These are phyloP conservation scores for Rhodocollybia butyracea DNA, from an alignment of 768 basidiomycete species.

Conservation along the genomic window DNA sequence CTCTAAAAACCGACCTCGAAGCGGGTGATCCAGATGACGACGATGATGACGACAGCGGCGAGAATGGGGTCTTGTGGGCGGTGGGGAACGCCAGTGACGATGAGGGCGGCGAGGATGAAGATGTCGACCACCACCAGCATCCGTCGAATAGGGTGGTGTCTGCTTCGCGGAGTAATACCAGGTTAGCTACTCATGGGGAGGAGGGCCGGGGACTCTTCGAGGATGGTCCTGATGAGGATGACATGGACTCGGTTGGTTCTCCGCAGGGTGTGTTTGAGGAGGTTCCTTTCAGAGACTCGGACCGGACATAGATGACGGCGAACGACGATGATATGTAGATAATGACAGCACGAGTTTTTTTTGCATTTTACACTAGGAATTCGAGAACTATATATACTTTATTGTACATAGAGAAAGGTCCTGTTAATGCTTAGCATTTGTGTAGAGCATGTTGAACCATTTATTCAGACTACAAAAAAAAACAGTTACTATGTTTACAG, in stretches of 20 bases:
- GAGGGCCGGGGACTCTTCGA: constrained; percentile 45
- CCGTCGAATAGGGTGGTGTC: constrained; percentile 17
- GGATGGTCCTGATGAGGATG: constrained; percentile 30
- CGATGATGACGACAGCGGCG: constrained; percentile 34
- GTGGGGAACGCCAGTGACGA: constrained; percentile 71
- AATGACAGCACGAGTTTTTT: too few species aligned
- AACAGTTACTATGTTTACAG: too few species aligned
- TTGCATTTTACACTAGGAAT: too few species aligned
- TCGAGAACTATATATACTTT: too few species aligned
- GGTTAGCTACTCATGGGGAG: constrained; percentile 24
- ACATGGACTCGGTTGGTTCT: too few species aligned
- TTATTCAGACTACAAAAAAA: too few species aligned
- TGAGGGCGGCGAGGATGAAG: constrained; percentile 39
- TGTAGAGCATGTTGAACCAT: too few species aligned
- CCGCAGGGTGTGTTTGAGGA: neutral
- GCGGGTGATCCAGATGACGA: constrained; percentile 26
- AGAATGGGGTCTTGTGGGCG: constrained; percentile 59
- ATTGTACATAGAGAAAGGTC: too few species aligned
- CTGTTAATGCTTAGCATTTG: too few species aligned
- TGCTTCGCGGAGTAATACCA: constrained; percentile 18
- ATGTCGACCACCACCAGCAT: constrained; percentile 43
- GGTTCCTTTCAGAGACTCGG: neutral
- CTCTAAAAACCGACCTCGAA: constrained; percentile 10
- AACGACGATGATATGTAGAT: too few species aligned
- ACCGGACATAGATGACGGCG: too few species aligned